Evolutionary conservation across 2,329 filamentous ascomycete species (phyloP).

Genomic region (Epichloe sp.): DNA sequence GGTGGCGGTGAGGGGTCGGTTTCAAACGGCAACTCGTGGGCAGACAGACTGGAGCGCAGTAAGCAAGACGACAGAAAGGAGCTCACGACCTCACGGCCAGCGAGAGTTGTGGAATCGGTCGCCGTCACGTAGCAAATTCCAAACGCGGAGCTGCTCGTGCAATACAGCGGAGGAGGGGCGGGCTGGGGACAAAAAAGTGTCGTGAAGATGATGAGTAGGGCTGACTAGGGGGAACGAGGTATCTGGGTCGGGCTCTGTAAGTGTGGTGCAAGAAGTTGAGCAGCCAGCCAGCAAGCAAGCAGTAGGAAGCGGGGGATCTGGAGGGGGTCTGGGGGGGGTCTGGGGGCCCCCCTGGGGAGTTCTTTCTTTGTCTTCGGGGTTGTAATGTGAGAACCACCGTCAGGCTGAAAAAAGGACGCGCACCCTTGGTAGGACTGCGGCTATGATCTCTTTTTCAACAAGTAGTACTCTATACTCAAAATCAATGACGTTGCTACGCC

Average conservation of each 20-base stretch:
- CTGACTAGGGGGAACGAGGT: conserved; percentile 12
- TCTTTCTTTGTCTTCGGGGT: too few species aligned
- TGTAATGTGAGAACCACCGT: too few species aligned
- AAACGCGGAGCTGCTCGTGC: neutral
- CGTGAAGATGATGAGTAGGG: conserved; percentile 13
- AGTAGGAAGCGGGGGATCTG: too few species aligned
- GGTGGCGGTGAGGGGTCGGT: conserved; percentile 5
- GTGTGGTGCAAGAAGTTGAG: neutral
- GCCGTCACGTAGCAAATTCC: neutral
- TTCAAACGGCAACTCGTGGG: neutral
- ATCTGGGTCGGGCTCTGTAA: neutral
- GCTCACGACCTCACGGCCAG: conserved; percentile 6
- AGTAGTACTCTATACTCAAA: too few species aligned
- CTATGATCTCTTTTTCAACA: too few species aligned
- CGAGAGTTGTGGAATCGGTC: conserved; percentile 4
- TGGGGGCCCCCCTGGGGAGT: too few species aligned
- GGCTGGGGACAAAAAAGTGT: conserved; percentile 10
- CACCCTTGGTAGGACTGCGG: too few species aligned
- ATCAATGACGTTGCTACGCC: too few species aligned
- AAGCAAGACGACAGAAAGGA: neutral
- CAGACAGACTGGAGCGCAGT: neutral
- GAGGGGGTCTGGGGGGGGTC: too few species aligned
- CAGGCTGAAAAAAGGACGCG: too few species aligned
- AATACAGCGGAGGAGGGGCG: conserved; percentile 1
- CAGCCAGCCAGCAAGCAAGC: too few species aligned